Evolutionary conservation across 257 asterid species (phyloP), one percentile per base, ranked within the genome.

Genomic region (Solanum tacnaense): DNA sequence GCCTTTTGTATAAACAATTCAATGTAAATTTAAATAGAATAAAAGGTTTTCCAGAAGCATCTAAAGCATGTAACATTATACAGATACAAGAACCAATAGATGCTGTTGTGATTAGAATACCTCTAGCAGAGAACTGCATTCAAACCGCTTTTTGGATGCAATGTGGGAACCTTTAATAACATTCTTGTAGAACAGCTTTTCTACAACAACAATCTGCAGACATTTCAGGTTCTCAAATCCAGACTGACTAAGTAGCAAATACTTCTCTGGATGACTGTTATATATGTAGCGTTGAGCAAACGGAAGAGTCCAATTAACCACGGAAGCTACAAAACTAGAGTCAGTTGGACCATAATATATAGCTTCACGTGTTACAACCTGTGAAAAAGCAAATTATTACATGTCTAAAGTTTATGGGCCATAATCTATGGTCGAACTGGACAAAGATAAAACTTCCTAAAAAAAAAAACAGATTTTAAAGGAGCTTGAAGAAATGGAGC

Each of bases 241-340:
- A 87, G 94, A 91, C 88, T 90, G 92, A 93, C 92, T 92, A 87
- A 95, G 93, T 73, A 91, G 91, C 86, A 81, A 83, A 90, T 93
- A 95, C 90, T 92, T 92, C 67, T 93, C 94, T 20, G 93, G 92
- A 75, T 96, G 92, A 2, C 73, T 44, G 67, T 52, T 90, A 84
- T 65, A 90, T 70, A 96, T 84, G 90, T 96, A 97, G 88, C 99
- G 98, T 89, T 97, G 99, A 88, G 96, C 99, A 92, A 92, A 97
- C 82, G 98, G 98, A 90, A 96, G 97, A 89, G 91, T 93, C 99
- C 98, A 93, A 82, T 94, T 94, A 84, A 97, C 93, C 91, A 96
- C 87, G 34, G 95, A 93, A 83, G 90, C 92, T 88, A 91, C 87
- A 88, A 88, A 92, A 81, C 91, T 92, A 88, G 89, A 58, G 92